Base-by-base conservation (phyloP, 2,329 filamentous ascomycete genomes). In the Trichophaea hybrida region DNA sequence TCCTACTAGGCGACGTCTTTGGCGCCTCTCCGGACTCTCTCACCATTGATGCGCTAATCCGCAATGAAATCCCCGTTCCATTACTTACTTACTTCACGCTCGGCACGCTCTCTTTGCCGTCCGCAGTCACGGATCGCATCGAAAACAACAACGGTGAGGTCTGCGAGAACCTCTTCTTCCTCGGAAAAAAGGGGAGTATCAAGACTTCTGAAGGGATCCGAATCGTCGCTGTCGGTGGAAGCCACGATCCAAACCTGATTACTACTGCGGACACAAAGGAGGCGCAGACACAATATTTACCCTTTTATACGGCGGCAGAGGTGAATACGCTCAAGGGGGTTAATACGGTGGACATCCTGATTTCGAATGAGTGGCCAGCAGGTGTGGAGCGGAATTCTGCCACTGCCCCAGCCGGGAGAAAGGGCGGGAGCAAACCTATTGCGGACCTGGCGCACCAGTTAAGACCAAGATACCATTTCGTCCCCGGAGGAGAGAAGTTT, bases 391-490 rank as follows among this genome's bases (percentile, higher is more conserved):
- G 75, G 1, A 81, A 85, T 5, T 90, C 90, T 2, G 51, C 51
- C n/a, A 54, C 13, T 31, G 32, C 32, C n/a, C 48, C 48, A 6
- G 37, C 13, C 31, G 67, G 74, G 24, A 61, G 61, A 38, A 32
- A 55, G 33, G 54, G 37, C 5, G 77, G 79, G 59, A 80, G 80
- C n/a, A 78, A 82, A 57, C 81, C 83, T 58, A 76, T 97, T 46
- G 82, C 89, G 5, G 86, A 94, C 61, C 77, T 98, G 8, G 91
- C 85, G 68, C 77, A 83, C 2, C 74, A 81, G 0, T 73, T 98
- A 17, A 93, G 89, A 71, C 93, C 93, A n/a, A 83, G 87, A 33
- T 98, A 98, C 69, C 90, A 97, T 71, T 83, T 97, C 69, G 82
- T 87, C 1, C 76, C 80, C 2, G 62, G 65, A 2, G 71, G 70